These are phyloP conservation scores for Chytriomyces hyalinus DNA, from an alignment of 192 early-diverging fungal species.

Conservation along the genomic window DNA sequence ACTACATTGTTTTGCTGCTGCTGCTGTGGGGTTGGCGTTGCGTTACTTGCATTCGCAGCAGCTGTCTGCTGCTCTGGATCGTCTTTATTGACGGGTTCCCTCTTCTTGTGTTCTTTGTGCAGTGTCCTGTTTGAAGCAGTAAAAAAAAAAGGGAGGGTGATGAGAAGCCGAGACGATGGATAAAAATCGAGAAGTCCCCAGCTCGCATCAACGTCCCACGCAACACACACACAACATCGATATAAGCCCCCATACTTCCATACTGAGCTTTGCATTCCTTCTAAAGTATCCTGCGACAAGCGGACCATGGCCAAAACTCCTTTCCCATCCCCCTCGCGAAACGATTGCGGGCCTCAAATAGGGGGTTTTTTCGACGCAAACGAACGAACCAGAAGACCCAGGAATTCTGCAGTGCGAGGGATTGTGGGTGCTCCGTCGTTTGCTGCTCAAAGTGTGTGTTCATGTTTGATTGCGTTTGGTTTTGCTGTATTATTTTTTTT, in stretches of 20 bases:
- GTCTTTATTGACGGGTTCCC: constrained; percentile 32
- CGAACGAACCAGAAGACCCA: constrained; percentile 81
- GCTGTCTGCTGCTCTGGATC: background rate
- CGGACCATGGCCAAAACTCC: too few relatives aligned
- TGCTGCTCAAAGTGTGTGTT: background rate
- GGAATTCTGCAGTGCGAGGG: constrained; percentile 74
- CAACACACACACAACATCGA: too few relatives aligned
- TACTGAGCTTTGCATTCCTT: too few relatives aligned
- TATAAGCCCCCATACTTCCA: too few relatives aligned
- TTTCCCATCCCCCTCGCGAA: too few relatives aligned
- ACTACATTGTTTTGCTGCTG: background rate
- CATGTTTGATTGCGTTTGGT: background rate
- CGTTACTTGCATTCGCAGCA: background rate
- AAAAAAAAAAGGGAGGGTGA: background rate
- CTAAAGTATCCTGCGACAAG: too few relatives aligned
- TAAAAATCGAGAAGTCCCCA: background rate
- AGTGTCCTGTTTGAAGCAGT: constrained; percentile 64
- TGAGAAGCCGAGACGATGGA: background rate
- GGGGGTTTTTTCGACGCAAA: background rate
- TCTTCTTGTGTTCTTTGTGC: constrained; percentile 86
- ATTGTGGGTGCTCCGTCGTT: background rate
- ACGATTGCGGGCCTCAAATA: too few relatives aligned
- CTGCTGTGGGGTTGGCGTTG: background rate
- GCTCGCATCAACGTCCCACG: background rate
- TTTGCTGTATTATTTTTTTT: too few relatives aligned